A percentile compares a stretch with the other conserved stretches of the same genome.
These are phyloP conservation scores for Saccharomycopsis capsularis DNA, from an alignment of 805 yeast species.

Conservation along the genomic window DNA sequence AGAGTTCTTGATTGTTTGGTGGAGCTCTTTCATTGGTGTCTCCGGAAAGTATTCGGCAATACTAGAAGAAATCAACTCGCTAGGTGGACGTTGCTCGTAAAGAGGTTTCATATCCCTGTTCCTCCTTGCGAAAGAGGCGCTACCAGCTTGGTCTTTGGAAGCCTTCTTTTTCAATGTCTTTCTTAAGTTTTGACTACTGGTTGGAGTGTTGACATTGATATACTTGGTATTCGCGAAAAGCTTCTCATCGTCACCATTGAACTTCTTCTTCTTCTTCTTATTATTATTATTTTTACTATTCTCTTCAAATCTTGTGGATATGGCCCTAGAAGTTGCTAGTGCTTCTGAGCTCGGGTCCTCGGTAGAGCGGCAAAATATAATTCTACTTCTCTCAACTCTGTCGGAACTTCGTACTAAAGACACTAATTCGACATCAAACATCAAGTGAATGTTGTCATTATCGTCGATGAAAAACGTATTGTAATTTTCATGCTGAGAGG, in stretches of 20 bases:
- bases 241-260: neutral
- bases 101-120: slow-evolving; percentile 30
- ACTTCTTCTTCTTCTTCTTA: neutral
- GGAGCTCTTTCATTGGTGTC: slow-evolving; percentile 61
- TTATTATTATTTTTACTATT: neutral
- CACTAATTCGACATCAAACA: slow-evolving; percentile 75
- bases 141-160: slow-evolving; percentile 1
- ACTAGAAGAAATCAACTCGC: slow-evolving; percentile 84
- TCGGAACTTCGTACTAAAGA: slow-evolving; percentile 75
- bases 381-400: slow-evolving; percentile 61
- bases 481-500: slow-evolving; percentile 40
- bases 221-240: slow-evolving; percentile 4
- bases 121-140: slow-evolving; percentile 3
- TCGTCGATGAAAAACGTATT: slow-evolving; percentile 54
- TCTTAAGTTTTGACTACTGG: slow-evolving; percentile 12
- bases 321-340: slow-evolving; percentile 44
- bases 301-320: slow-evolving; percentile 19
- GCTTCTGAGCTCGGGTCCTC: slow-evolving; percentile 61
- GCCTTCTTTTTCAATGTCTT: slow-evolving; percentile 3
- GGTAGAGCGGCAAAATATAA: slow-evolving; percentile 54
- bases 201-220: slow-evolving; percentile 16
- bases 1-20: slow-evolving; percentile 76
- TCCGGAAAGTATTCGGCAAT: slow-evolving; percentile 89
- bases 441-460: slow-evolving; percentile 35
- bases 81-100: slow-evolving; percentile 89